phyloP scores from a whole-genome alignment of 1,139 yeast genomes.

The Taphrina communis region DNA sequence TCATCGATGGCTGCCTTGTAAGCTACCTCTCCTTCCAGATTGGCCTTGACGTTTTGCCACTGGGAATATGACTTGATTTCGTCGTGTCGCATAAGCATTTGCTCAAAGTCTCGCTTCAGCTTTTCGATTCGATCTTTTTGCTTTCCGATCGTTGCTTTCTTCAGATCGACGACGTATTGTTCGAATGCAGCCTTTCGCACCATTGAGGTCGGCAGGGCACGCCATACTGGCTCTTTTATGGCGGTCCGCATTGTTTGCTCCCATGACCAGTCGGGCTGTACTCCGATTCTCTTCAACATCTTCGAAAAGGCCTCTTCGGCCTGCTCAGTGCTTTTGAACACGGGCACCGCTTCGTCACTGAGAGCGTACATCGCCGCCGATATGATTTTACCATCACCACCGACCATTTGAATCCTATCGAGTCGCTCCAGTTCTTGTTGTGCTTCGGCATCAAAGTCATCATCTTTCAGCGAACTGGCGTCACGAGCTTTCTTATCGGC shows the following conservation, averaged over 20 bases:
- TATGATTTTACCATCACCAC: slow-evolving; percentile 30
- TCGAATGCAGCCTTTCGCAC: slow-evolving; percentile 70
- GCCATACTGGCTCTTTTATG: slow-evolving; percentile 67
- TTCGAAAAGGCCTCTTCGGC: slow-evolving; percentile 59
- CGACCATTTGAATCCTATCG: slow-evolving; percentile 24
- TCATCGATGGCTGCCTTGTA: slow-evolving; percentile 65
- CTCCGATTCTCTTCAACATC: slow-evolving; percentile 61
- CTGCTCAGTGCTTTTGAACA: slow-evolving; percentile 49
- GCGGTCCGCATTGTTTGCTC: slow-evolving; percentile 67
- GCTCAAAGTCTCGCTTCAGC: slow-evolving; percentile 62
- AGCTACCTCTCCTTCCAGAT: slow-evolving; percentile 67
- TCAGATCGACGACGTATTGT: slow-evolving; percentile 62
- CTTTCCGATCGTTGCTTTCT: slow-evolving; percentile 62
- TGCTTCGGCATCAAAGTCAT: slow-evolving; percentile 15
- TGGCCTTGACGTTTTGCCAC: slow-evolving; percentile 57
- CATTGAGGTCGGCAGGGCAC: slow-evolving; percentile 69
- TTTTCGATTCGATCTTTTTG: slow-evolving; percentile 62
- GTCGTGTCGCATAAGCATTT: slow-evolving; percentile 53
- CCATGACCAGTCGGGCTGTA: slow-evolving; percentile 80
- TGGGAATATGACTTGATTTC: slow-evolving; percentile 65
- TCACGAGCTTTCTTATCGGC: not conserved
- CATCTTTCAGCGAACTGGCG: slow-evolving; percentile 6
- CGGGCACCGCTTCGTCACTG: slow-evolving; percentile 37
- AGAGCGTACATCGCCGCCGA: slow-evolving; percentile 39
- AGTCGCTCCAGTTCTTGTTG: slow-evolving; percentile 24